Evolutionary conservation across 2,329 filamentous ascomycete species (phyloP).

Genomic region (Colletotrichum somersetense): DNA sequence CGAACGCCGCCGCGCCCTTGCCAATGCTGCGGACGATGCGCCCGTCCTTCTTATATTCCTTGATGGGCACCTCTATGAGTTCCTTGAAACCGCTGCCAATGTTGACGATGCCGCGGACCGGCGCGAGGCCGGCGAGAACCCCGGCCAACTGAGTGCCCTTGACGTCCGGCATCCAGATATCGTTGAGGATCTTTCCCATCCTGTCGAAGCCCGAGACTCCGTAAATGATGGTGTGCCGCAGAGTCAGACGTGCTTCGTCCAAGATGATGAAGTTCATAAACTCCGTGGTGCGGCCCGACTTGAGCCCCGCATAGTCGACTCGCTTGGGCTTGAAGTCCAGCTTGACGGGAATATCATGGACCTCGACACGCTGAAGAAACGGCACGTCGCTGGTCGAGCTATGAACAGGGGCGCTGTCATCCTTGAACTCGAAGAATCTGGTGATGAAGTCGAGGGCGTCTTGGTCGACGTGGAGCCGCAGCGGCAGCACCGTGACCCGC

Average conservation of each 20-base stretch:
- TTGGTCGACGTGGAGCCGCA: constrained; percentile 95
- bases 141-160: constrained; percentile 89
- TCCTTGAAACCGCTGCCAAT: constrained; percentile 89
- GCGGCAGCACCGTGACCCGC: constrained; percentile 81
- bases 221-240: constrained; percentile 92
- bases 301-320: constrained; percentile 93
- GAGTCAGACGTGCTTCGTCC: constrained; percentile 86
- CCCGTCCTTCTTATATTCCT: constrained; percentile 94
- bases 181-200: constrained; percentile 89
- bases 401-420: constrained; percentile 71
- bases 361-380: constrained; percentile 90
- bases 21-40: constrained; percentile 91
- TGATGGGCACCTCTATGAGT: constrained; percentile 88
- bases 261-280: constrained; percentile 99
- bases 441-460: constrained; percentile 97
- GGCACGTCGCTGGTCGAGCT: constrained; percentile 77
- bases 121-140: constrained; percentile 88
- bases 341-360: constrained; percentile 85
- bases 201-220: constrained; percentile 92
- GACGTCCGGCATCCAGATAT: constrained; percentile 97
- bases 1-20: constrained; percentile 91
- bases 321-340: constrained; percentile 97
- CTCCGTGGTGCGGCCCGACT: constrained; percentile 94
- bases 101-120: constrained; percentile 90
- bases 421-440: constrained; percentile 97